phyloP scores from a whole-genome alignment of 169 alveolate species.

The Babesia ovata region DNA sequence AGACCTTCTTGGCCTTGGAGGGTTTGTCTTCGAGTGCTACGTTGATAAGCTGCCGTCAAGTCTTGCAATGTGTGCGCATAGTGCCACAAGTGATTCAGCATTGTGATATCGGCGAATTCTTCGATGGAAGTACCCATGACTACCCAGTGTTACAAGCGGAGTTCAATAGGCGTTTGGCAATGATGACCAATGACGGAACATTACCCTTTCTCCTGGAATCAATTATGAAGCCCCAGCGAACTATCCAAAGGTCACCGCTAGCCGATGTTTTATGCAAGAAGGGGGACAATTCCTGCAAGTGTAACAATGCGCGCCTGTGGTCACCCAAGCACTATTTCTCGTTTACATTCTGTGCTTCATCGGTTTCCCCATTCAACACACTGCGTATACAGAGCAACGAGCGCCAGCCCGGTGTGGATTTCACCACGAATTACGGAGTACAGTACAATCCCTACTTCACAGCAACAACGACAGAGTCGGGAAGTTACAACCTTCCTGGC shows the following conservation, averaged over 20 bases:
- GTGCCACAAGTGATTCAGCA: slow-evolving; percentile 25
- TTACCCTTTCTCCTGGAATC: slow-evolving; percentile 2
- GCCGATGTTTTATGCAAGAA: not conserved
- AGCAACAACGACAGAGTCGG: too few relatives aligned
- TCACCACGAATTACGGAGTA: too few relatives aligned
- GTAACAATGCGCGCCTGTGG: not conserved
- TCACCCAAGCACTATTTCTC: not conserved
- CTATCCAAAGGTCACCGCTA: not conserved
- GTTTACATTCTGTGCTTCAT: not conserved
- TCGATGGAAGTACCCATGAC: not conserved
- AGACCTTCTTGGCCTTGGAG: slow-evolving; percentile 41
- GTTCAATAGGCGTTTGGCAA: slow-evolving; percentile 20
- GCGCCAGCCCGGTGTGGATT: not conserved
- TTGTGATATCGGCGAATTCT: slow-evolving; percentile 16
- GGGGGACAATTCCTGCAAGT: not conserved
- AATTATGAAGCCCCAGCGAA: slow-evolving; percentile 21
- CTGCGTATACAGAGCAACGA: not conserved
- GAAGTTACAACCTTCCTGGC: too few relatives aligned
- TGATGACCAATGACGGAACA: not conserved
- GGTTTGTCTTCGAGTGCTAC: slow-evolving; percentile 48
- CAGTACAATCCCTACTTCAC: too few relatives aligned
- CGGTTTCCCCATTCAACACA: slow-evolving; percentile 1
- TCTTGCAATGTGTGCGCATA: slow-evolving; percentile 54
- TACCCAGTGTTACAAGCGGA: not conserved
- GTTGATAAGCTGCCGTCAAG: slow-evolving; percentile 7